A percentile compares a stretch with the other conserved stretches of the same genome.
These are phyloP conservation scores for Phaeoacremonium minimum DNA, from an alignment of 2,329 filamentous ascomycete genomes.

Conservation along the genomic window DNA sequence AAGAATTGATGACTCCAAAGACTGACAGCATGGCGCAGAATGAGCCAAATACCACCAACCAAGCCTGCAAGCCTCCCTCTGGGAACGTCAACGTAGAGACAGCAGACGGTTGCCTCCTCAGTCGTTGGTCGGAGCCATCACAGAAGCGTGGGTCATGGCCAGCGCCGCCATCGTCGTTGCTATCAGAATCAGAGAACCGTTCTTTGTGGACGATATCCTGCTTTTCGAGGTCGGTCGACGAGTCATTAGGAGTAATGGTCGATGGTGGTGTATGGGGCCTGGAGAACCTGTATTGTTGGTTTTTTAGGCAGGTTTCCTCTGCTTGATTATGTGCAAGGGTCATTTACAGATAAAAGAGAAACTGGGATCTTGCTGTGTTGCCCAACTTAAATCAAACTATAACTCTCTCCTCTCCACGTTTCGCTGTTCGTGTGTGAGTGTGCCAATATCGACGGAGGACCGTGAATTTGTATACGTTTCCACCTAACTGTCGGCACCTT, in stretches of 20 bases:
- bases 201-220: slow-evolving; percentile 6
- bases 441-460: too few relatives aligned
- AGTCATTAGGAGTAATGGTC: slow-evolving; percentile 6
- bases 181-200: not conserved
- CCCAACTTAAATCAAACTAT: too few relatives aligned
- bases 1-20: slow-evolving; percentile 69
- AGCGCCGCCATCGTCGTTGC: not conserved
- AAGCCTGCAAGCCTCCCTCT: slow-evolving; percentile 68
- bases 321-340: slow-evolving; percentile 20
- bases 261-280: slow-evolving; percentile 4
- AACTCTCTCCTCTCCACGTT: too few relatives aligned
- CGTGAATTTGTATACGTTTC: too few relatives aligned
- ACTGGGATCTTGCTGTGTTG: too few relatives aligned
- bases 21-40: slow-evolving; percentile 68
- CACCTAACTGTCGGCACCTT: too few relatives aligned
- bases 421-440: too few relatives aligned
- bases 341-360: too few relatives aligned
- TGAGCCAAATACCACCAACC: slow-evolving; percentile 73
- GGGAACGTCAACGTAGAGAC: slow-evolving; percentile 48
- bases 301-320: slow-evolving; percentile 36
- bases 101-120: slow-evolving; percentile 4
- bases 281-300: slow-evolving; percentile 14
- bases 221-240: slow-evolving; percentile 9
- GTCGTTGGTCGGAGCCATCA: slow-evolving; percentile 2
- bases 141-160: slow-evolving; percentile 1